A percentile compares a stretch with the other conserved stretches of the same genome.
Conservation (phyloP, 805 yeast genomes). For the Hagleromyces aurorensis region DNA sequence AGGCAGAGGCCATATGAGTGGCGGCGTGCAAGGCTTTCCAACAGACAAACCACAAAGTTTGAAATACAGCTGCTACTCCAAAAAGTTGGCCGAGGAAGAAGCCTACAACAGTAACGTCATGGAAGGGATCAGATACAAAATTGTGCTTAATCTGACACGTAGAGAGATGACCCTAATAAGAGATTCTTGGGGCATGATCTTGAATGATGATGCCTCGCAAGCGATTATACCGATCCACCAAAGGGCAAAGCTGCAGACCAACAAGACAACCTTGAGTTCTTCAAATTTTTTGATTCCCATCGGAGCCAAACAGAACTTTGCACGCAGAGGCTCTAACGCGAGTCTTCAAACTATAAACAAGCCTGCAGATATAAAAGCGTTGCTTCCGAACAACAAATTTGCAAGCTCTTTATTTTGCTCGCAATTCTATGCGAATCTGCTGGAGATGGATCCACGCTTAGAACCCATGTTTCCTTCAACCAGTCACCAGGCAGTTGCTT, state of each 20-base stretch:
- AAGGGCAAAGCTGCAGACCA: slow-evolving; percentile 3
- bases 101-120: no score
- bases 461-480: slow-evolving; percentile 66
- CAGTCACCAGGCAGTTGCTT: slow-evolving; percentile 69
- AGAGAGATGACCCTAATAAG: slow-evolving; percentile 32
- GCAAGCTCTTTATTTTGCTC: slow-evolving; percentile 60
- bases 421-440: slow-evolving; percentile 65
- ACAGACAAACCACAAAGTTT: no score
- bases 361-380: background rate
- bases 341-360: slow-evolving; percentile 2
- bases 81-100: no score
- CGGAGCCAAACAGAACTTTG: no score
- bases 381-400: slow-evolving; percentile 24
- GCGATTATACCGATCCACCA: no score
- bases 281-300: background rate
- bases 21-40: no score
- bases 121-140: slow-evolving; percentile 20
- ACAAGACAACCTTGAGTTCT: slow-evolving; percentile 1
- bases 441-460: slow-evolving; percentile 51
- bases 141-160: slow-evolving; percentile 24
- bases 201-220: slow-evolving; percentile 27
- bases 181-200: slow-evolving; percentile 34
- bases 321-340: slow-evolving; percentile 1
- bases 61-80: no score
- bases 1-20: no score